Conservation (phyloP, 495 filamentous ascomycete species). For the Penicillium roqueforti region DNA sequence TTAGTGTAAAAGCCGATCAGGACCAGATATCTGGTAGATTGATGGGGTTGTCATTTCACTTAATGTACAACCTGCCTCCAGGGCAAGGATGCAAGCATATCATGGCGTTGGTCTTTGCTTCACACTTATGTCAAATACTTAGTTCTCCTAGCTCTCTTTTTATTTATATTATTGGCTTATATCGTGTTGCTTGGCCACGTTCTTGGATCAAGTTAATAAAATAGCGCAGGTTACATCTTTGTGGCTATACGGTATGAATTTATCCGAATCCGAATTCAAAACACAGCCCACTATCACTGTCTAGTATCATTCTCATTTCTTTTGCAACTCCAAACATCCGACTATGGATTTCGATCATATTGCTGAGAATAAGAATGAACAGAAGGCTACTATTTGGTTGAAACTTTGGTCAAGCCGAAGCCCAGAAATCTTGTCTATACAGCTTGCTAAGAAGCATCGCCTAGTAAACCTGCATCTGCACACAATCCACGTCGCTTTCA, state of each 20-base stretch:
- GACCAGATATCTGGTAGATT: not conserved
- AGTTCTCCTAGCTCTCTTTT: constrained; percentile 10
- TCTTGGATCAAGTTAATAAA: no score
- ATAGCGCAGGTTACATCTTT: no score
- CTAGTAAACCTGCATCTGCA: no score
- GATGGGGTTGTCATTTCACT: not conserved
- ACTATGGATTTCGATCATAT: not conserved
- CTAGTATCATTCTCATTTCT: not conserved
- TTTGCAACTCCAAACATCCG: not conserved
- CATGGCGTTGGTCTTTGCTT: constrained; percentile 26
- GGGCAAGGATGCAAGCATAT: constrained; percentile 23
- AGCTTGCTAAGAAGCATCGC: no score
- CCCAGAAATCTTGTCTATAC: no score
- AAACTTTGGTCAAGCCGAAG: not conserved
- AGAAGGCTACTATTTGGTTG: not conserved
- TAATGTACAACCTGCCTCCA: constrained; percentile 4
- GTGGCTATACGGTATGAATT: not conserved
- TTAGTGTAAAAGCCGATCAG: constrained; percentile 2
- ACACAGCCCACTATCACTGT: not conserved
- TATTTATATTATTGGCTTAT: constrained; percentile 7
- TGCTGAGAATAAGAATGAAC: not conserved
- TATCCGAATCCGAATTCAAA: not conserved
- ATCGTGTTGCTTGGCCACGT: not conserved
- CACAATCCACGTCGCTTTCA: no score
- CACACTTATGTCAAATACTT: constrained; percentile 11